Evolutionary conservation across 768 basidiomycete genomes (phyloP).

Genomic region (Leccinum olivaceopallidum): DNA sequence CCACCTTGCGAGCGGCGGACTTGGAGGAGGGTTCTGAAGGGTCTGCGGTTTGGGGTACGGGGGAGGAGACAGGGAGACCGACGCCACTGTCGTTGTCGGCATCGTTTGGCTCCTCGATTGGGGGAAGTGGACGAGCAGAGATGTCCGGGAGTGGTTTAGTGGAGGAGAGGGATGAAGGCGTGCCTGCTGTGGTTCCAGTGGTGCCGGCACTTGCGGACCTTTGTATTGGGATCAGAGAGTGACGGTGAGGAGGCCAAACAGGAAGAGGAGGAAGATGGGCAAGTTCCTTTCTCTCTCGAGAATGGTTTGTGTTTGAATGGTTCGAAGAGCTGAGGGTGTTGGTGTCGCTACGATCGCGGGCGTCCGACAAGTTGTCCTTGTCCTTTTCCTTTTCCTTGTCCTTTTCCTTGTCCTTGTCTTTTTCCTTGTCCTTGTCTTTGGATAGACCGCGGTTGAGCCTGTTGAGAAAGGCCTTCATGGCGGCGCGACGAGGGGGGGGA

Average conservation of each 20-base stretch:
- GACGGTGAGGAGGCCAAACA: conserved; percentile 60
- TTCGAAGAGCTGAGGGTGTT: conserved; percentile 32
- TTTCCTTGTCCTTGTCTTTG: conserved; percentile 34
- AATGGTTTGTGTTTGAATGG: conserved; percentile 18
- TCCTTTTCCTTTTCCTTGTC: conserved; percentile 23
- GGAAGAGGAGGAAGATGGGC: conserved; percentile 57
- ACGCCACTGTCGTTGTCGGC: conserved; percentile 37
- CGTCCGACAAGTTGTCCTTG: conserved; percentile 18
- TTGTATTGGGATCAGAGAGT: conserved; percentile 30
- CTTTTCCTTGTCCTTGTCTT: conserved; percentile 17
- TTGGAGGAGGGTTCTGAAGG: conserved; percentile 27
- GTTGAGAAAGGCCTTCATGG: conserved; percentile 85
- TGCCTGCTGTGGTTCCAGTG: conserved; percentile 36
- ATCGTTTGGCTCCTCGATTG: conserved; percentile 43
- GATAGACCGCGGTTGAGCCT: conserved; percentile 66
- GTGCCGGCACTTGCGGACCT: conserved; percentile 31
- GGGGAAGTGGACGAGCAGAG: conserved; percentile 47
- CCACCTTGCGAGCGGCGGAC: conserved; percentile 38
- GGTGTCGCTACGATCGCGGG: conserved; percentile 35
- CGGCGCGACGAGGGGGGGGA: neutral
- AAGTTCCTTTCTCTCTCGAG: conserved; percentile 60
- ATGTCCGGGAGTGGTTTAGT: conserved; percentile 78
- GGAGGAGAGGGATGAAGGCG: conserved; percentile 48
- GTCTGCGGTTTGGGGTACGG: conserved; percentile 27
- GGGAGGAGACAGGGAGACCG: conserved; percentile 36